phyloP scores from a whole-genome alignment of 805 yeast species.

The Hanseniaspora taiwanica region DNA sequence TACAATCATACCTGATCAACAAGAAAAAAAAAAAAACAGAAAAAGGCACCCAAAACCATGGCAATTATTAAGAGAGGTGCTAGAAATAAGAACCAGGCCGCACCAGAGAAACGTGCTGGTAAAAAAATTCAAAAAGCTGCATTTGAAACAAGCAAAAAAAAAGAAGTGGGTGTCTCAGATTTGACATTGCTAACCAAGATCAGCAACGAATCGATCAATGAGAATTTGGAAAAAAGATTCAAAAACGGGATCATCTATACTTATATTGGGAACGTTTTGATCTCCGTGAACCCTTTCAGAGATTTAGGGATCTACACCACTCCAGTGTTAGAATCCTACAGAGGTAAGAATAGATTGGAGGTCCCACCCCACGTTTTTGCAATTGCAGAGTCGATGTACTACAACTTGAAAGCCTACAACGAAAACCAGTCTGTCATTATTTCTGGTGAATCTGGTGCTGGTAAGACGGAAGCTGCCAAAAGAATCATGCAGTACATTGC shows the following conservation, averaged over 20 bases:
- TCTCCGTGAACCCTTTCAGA: conserved; percentile 91
- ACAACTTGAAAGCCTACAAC: conserved; percentile 83
- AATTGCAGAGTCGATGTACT: conserved; percentile 93
- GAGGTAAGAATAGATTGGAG: conserved; percentile 87
- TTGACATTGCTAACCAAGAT: conserved; percentile 79
- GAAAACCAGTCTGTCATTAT: conserved; percentile 96
- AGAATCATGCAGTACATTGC: conserved; percentile 96
- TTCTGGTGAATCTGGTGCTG: conserved; percentile 97
- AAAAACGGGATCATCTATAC: conserved; percentile 84
- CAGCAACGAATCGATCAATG: conserved; percentile 85
- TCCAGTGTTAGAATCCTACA: conserved; percentile 58
- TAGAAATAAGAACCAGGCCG: conserved; percentile 38
- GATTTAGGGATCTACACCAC: conserved; percentile 93
- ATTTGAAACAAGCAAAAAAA: conserved; percentile 75
- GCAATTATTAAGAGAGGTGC: conserved; percentile 69
- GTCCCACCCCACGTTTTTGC: conserved; percentile 98
- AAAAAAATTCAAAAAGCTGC: conserved; percentile 70
- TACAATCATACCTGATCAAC: background rate
- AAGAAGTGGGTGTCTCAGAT: conserved; percentile 97
- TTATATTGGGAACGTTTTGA: conserved; percentile 85
- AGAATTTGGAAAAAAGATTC: conserved; percentile 79
- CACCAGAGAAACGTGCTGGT: conserved; percentile 44
- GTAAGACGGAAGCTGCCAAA: conserved; percentile 96
- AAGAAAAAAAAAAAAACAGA: background rate
- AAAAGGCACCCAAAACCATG: conserved; percentile 30